Evolutionary conservation across 139 green algal genomes (phyloP), one percentile per base, ranked within the genome.

Genomic region (Chlorella vulgaris): DNA sequence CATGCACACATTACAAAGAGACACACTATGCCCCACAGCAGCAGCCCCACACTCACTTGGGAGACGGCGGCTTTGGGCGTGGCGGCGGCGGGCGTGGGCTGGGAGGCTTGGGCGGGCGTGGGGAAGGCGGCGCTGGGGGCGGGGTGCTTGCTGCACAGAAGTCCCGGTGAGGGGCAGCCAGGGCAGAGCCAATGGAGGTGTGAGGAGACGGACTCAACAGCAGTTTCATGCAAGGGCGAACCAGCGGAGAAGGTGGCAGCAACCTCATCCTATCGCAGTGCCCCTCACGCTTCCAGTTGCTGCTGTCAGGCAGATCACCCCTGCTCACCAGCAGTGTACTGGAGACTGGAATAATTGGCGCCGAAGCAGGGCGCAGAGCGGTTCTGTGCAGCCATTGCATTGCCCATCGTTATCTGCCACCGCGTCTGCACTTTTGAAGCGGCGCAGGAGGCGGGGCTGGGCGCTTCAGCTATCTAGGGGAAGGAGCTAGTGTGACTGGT

Each of bases 71-170:
- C 55, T 65, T 65, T 26, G 69, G 69, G n/a, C 26, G 18, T 6
- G 69, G 69, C 0, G 42, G 69, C 15, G 22, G 67, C 39, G 67
- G 67, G 67, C 39, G 39, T 26, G 7, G 67, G 63, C 6, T 39
- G 7, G 67, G 69, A 18, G 69, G 69, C 26, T 29, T 0, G 10
- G 69, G 69, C 8, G n/a, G 42, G 8, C 42, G 69, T 18, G 69
- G 51, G 69, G 29, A 62, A 6, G 69, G 55, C n/a, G 69, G 69
- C 1, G 69, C 2, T 4, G 69, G 69, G 15, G 69, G 69, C 29
- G 69, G 69, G n/a, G 69, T 76, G 69, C 69, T 76, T 21, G 69
- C 69, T 76, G 69, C 69, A 75, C 10, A 28, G 7, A 38, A 35
- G 8, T 53, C 19, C 4, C 4, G 4, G 66, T 8, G 38, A 50